Evolutionary conservation across 257 asterid species (phyloP), one percentile per base, ranked within the genome.

Genomic region (Solanum chilense): DNA sequence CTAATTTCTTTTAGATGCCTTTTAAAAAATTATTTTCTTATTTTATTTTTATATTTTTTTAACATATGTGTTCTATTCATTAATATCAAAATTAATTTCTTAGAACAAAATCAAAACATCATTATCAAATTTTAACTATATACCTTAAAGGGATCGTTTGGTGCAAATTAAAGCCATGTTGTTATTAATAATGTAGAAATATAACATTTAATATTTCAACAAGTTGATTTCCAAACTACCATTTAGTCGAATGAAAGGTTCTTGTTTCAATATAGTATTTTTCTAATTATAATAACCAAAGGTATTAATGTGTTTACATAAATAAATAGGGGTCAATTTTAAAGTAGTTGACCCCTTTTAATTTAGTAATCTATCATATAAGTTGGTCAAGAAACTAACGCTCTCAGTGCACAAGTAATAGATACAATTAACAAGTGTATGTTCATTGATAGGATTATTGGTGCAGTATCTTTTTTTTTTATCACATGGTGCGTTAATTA

Each of bases 401-500:
- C 25, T 9, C 66, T 15, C 8, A 78, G 10, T 45, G 41, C 42
- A 47, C 29, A 80, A 47, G 68, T 29, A 80, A 29, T 49, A 7
- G 84, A 45, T 20, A 37, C 84, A 18, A 27, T 27, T 27, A 80
- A 27, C 10, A 58, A 78, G 90, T 85, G 88, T 35, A 70, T 60
- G 76, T 87, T 87, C 88, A 87, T 56, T 78, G 86, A 83, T 85
- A 85, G 58, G 71, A 82, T 80, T 83, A 77, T 87, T 84, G 88
- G 47, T 37, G 82, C 60, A 49, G 85, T 47, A 47, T 49, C 62
- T 62, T 86, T 6, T 2, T 16, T 2, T 49, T 52, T 86, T 68
- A 33, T 89, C 92, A 90, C 95, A 77, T 89, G 93, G 90, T 44
- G 35, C 88, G 91, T 87, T 90, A 89, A 70, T 87, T 62, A 86